Conservation (phyloP, 345 rosid species). For the Linum tenue region DNA sequence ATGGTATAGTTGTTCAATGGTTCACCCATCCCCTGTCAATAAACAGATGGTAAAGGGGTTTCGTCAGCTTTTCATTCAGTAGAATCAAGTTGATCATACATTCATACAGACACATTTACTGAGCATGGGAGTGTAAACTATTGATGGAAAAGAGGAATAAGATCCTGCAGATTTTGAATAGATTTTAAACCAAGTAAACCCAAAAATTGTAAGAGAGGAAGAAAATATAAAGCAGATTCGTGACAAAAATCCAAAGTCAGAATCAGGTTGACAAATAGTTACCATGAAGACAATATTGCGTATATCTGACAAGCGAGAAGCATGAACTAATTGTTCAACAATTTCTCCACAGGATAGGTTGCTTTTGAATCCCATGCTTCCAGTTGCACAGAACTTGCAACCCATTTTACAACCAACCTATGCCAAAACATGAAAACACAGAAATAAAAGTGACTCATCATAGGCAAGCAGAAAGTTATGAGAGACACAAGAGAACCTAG, state of each 20-base stretch:
- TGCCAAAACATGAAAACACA: neutral
- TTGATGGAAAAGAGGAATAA: no score
- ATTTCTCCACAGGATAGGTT: conserved; percentile 86
- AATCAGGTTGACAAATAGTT: neutral
- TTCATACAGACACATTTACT: no score
- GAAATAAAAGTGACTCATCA: neutral
- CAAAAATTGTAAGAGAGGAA: neutral
- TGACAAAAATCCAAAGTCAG: neutral
- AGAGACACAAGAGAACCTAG: neutral
- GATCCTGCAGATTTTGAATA: neutral
- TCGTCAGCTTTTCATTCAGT: no score
- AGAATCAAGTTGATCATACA: no score
- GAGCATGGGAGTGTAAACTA: no score
- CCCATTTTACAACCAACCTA: conserved; percentile 99
- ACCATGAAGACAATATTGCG: conserved; percentile 97
- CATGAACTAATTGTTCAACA: conserved; percentile 92
- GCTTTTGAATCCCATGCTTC: conserved; percentile 89
- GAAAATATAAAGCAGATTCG: neutral
- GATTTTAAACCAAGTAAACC: conserved; percentile 2
- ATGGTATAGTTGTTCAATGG: conserved; percentile 85
- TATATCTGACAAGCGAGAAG: conserved; percentile 56
- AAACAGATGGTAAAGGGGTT: conserved; percentile 12
- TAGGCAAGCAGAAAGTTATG: neutral
- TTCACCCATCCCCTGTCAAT: conserved; percentile 94
- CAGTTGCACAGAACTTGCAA: conserved; percentile 95